Evolutionary conservation across 495 filamentous ascomycete species (phyloP).

Genomic region (Penicillium macrosclerotiorum): DNA sequence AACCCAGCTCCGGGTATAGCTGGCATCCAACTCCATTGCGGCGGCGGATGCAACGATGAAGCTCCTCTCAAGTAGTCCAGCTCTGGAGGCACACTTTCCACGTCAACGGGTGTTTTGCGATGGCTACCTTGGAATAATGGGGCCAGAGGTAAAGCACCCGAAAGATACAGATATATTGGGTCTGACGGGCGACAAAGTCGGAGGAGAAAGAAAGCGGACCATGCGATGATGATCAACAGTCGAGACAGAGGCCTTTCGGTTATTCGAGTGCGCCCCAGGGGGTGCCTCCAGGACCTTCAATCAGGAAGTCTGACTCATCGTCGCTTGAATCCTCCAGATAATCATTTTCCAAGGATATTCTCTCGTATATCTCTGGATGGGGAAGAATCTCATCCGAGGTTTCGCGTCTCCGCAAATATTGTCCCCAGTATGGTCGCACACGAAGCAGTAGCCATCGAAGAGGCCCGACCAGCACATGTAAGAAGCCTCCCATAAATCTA

Average conservation of each 20-base stretch:
- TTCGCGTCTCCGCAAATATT: conserved; percentile 5
- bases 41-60: conserved; percentile 23
- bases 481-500: conserved; percentile 23
- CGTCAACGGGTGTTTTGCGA: conserved; percentile 25
- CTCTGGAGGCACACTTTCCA: conserved; percentile 17
- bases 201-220: conserved; percentile 18
- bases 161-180: conserved; percentile 33
- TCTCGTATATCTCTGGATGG: conserved; percentile 31
- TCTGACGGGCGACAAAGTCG: conserved; percentile 30
- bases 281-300: conserved; percentile 7
- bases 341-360: conserved; percentile 27
- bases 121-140: conserved; percentile 25
- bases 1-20: conserved; percentile 26
- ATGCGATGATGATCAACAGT: conserved; percentile 16
- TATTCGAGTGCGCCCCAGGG: conserved; percentile 8
- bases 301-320: conserved; percentile 22
- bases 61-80: conserved; percentile 22
- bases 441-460: conserved; percentile 21
- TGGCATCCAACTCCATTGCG: conserved; percentile 31
- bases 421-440: conserved; percentile 9
- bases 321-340: conserved; percentile 30
- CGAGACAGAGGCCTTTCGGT: conserved; percentile 16
- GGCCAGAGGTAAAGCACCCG: conserved; percentile 27
- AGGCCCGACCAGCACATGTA: conserved; percentile 33
- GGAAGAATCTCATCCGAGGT: conserved; percentile 16